phyloP scores from a whole-genome alignment of 495 filamentous ascomycete genomes.

The Hypoxylon fuscum region DNA sequence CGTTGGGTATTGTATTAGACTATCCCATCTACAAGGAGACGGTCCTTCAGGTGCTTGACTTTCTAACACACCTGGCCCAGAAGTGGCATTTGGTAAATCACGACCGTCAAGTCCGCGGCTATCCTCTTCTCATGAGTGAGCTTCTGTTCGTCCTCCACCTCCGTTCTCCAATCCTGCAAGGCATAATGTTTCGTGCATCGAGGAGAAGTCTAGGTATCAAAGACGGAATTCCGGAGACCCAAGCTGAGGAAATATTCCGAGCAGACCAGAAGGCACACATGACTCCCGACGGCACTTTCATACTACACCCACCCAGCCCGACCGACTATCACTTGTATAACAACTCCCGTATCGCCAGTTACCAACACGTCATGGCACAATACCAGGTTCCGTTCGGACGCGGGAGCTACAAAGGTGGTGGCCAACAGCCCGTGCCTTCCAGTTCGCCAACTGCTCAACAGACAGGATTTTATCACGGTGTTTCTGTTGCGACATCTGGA shows the following conservation, averaged over 20 bases:
- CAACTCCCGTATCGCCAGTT: conserved; percentile 10
- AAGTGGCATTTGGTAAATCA: conserved; percentile 29
- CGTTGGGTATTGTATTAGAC: conserved; percentile 41
- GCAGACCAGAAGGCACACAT: conserved; percentile 44
- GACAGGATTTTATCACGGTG: conserved; percentile 3
- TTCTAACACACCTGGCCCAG: conserved; percentile 47
- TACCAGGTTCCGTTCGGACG: not conserved
- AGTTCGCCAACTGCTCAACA: conserved; percentile 6
- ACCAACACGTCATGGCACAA: conserved; percentile 11
- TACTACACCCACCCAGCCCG: not conserved
- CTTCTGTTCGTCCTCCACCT: conserved; percentile 59
- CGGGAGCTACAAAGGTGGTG: not conserved
- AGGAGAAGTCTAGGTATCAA: conserved; percentile 49
- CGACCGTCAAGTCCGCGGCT: conserved; percentile 39
- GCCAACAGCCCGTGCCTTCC: conserved; percentile 8
- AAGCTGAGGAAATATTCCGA: conserved; percentile 51
- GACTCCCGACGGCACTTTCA: conserved; percentile 16
- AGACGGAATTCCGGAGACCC: conserved; percentile 37
- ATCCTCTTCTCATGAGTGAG: conserved; percentile 71
- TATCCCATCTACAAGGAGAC: conserved; percentile 19
- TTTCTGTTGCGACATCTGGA: not conserved
- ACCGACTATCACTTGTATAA: conserved; percentile 28
- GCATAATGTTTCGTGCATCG: conserved; percentile 67
- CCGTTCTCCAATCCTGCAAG: conserved; percentile 64
- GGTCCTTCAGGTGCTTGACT: conserved; percentile 44